Base-by-base conservation (phyloP, 208 protist genomes). In the Trypanosoma grayi region DNA sequence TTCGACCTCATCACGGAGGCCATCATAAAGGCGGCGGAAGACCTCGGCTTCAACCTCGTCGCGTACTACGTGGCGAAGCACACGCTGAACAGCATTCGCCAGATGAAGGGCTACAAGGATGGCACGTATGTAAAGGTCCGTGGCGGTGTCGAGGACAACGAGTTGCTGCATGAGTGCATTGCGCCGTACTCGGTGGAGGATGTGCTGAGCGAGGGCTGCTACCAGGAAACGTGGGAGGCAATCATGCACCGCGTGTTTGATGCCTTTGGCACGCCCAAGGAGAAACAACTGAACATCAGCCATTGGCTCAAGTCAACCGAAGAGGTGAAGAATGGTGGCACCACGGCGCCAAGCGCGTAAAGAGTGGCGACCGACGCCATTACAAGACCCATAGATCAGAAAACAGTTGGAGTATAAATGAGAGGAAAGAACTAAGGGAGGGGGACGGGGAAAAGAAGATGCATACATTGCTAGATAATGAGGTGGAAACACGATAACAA, bases 41-140 rank as follows among this genome's bases (percentile, higher is more conserved):
- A 96, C 53, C 60, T 94, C 7, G 87, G 71, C 16, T 92, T 95
- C 53, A 96, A 94, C 60, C 69, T 96, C 10, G 87, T 95, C 20
- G 83, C 81, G 0, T 96, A 94, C 70, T 96, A 96, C 60, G 71
- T 96, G n/a, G 91, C 91, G 4, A 96, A 96, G 63, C 88, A 94
- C 69, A 95, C 91, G 3, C 70, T 96, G 36, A 96, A 96, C 75
- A 87, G 73, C 63, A 87, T 96, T 39, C 83, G 91, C 10, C 91
- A 96, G 70, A 68, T 93, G 36, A 72, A 75, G 39, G 91, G 91
- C 6, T 95, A 96, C 79, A 96, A 96, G 70, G 60, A 77, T 33
- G 87, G 88, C 33, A 78, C 76, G 2, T 96, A 96, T 57, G 83
- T 90, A n/a, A 96, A 96, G 72, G 81, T 95, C 20, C 82, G 85